These are phyloP conservation scores for Nannizziopsis arthrosporioides DNA, from an alignment of 2,329 filamentous ascomycete genomes.

Conservation along the genomic window DNA sequence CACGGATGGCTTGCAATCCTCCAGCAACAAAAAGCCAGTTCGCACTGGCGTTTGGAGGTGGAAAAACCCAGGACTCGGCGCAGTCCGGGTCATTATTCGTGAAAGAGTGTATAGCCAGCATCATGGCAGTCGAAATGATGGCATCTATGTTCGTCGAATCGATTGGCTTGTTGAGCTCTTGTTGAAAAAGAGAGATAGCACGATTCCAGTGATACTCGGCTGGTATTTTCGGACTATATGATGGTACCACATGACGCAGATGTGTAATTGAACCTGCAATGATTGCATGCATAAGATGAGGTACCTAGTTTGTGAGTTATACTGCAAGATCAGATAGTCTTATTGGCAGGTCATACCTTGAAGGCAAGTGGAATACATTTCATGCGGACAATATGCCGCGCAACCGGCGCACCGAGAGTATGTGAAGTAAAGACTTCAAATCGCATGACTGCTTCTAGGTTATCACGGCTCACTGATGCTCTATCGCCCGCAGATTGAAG, in stretches of 20 bases:
- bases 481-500: background rate
- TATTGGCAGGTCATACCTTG: conserved; percentile 16
- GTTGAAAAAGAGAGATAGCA: conserved; percentile 21
- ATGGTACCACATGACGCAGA: conserved; percentile 19
- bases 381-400: conserved; percentile 11
- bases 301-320: conserved; percentile 18
- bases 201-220: conserved; percentile 24
- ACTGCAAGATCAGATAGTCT: conserved; percentile 6
- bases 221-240: conserved; percentile 15
- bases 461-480: background rate
- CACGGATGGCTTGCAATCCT: conserved; percentile 20
- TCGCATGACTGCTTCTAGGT: conserved; percentile 10
- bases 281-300: conserved; percentile 25
- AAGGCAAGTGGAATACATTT: conserved; percentile 12
- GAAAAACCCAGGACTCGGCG: conserved; percentile 24
- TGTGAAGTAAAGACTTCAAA: conserved; percentile 12
- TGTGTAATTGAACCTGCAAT: conserved; percentile 22
- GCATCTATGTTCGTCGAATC: conserved; percentile 19
- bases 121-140: conserved; percentile 24
- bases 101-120: conserved; percentile 22
- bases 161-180: conserved; percentile 17
- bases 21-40: conserved; percentile 26
- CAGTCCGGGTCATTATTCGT: conserved; percentile 19
- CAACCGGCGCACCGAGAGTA: conserved; percentile 11
- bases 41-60: conserved; percentile 16